phyloP scores from a whole-genome alignment of 2,329 filamentous ascomycete genomes.

The Pseudogymnoascus sp. region DNA sequence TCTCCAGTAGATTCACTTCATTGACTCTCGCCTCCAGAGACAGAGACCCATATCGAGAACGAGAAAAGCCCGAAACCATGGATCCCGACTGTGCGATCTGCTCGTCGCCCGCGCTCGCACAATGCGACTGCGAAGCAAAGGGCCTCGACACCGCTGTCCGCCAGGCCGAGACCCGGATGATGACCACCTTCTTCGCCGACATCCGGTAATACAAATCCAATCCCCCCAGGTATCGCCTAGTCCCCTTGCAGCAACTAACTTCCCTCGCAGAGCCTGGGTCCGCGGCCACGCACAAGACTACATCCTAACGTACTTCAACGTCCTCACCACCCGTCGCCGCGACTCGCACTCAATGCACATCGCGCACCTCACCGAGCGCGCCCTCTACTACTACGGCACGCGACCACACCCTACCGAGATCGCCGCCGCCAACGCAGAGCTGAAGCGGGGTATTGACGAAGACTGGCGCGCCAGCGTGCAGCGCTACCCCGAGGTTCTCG shows the following conservation, averaged over 20 bases:
- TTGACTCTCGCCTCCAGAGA: not conserved
- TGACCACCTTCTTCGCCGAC: conserved; percentile 54
- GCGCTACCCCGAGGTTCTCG: conserved; percentile 71
- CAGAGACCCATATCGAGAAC: conserved; percentile 22
- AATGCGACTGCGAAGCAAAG: conserved; percentile 60
- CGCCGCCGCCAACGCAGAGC: conserved; percentile 53
- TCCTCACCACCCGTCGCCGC: conserved; percentile 55
- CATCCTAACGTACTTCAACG: conserved; percentile 57
- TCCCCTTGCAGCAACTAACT: not conserved
- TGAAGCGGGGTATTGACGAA: conserved; percentile 69
- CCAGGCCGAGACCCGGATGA: conserved; percentile 57
- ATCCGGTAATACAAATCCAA: conserved; percentile 59
- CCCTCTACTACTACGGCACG: conserved; percentile 50
- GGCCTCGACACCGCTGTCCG: conserved; percentile 55
- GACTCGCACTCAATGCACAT: conserved; percentile 48
- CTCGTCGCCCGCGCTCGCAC: conserved; percentile 48
- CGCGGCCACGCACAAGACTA: conserved; percentile 59
- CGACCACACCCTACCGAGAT: conserved; percentile 57
- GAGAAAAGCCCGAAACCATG: conserved; percentile 49
- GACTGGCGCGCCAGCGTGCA: conserved; percentile 72
- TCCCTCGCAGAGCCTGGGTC: conserved; percentile 49
- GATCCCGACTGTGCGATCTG: conserved; percentile 65
- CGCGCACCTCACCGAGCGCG: conserved; percentile 47
- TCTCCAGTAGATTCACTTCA: not conserved
- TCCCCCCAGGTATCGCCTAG: too few species aligned